Conservation (phyloP, 176 grass and related monocot species). For the Zoysia japonica region DNA sequence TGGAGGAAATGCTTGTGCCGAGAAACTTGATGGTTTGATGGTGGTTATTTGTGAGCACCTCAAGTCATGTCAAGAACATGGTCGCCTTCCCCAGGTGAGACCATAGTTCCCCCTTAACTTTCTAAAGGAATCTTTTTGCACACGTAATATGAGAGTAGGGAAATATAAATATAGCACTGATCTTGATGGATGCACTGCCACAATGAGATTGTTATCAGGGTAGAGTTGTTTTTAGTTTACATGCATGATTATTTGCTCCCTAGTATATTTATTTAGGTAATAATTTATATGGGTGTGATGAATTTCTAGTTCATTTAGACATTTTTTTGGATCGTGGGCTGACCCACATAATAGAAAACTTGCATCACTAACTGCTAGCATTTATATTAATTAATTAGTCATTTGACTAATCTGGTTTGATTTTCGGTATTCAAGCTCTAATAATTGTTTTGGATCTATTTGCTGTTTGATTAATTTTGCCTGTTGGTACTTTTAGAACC, state of each 20-base stretch:
- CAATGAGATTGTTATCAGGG: background rate
- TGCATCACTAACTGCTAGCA: background rate
- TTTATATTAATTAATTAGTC: background rate
- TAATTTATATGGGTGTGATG: background rate
- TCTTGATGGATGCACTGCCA: constrained; percentile 1
- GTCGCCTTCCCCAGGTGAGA: constrained; percentile 49
- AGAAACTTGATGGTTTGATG: constrained; percentile 93
- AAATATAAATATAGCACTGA: background rate
- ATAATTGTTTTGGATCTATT: background rate
- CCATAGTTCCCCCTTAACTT: background rate
- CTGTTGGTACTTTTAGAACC: background rate
- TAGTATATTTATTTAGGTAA: too few species aligned
- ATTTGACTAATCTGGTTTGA: background rate
- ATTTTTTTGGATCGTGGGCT: background rate
- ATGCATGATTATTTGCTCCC: background rate
- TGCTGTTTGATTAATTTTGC: background rate
- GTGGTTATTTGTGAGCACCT: constrained; percentile 82
- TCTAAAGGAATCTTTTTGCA: background rate
- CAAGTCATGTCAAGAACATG: constrained; percentile 56
- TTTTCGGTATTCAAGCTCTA: background rate
- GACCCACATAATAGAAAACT: too few species aligned
- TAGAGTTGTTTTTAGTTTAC: background rate
- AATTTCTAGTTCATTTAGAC: background rate
- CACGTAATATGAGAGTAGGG: background rate
- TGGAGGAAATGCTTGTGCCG: constrained; percentile 64